Percentiles rank a stretch among this genome's conserved stretches.
phyloP scores from a whole-genome alignment of 169 alveolate species.

The Plasmodium berghei region DNA sequence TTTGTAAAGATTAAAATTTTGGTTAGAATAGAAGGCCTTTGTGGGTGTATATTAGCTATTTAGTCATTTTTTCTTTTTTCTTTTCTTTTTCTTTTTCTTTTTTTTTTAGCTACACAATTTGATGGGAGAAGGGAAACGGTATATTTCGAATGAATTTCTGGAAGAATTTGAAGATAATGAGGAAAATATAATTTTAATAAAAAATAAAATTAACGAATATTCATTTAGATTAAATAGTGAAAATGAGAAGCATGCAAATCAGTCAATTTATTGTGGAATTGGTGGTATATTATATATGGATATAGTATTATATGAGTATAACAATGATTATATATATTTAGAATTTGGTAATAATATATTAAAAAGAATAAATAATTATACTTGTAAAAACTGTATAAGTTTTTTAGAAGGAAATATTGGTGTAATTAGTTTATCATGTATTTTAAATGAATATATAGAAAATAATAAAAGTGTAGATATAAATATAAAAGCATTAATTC shows the following conservation, averaged over 20 bases:
- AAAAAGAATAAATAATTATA: conserved; percentile 14
- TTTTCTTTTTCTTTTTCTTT: too few relatives aligned
- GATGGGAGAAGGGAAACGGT: conserved; percentile 20
- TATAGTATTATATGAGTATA: conserved; percentile 37
- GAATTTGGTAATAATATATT: conserved; percentile 29
- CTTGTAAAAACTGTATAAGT: conserved; percentile 14
- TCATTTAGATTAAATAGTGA: conserved; percentile 19
- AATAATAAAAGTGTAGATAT: conserved; percentile 18
- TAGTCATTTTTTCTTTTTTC: too few relatives aligned
- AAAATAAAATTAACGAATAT: conserved; percentile 40
- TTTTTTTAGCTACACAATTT: too few relatives aligned
- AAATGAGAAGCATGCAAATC: conserved; percentile 13
- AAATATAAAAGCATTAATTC: conserved; percentile 25
- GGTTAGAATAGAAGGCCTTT: too few relatives aligned
- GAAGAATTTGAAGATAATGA: conserved; percentile 45
- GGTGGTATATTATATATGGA: conserved; percentile 73
- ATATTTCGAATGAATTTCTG: conserved; percentile 25
- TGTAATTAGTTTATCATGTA: conserved; percentile 30
- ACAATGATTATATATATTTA: conserved; percentile 26
- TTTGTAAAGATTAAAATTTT: too few relatives aligned
- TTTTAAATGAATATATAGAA: conserved; percentile 50
- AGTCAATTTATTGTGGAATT: conserved; percentile 53
- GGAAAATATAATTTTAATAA: conserved; percentile 5
- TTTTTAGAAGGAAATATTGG: conserved; percentile 56
- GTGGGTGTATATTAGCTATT: too few relatives aligned